Conservation (phyloP, 371 early-diverging fungal genomes). For the Mucor piriformis region DNA sequence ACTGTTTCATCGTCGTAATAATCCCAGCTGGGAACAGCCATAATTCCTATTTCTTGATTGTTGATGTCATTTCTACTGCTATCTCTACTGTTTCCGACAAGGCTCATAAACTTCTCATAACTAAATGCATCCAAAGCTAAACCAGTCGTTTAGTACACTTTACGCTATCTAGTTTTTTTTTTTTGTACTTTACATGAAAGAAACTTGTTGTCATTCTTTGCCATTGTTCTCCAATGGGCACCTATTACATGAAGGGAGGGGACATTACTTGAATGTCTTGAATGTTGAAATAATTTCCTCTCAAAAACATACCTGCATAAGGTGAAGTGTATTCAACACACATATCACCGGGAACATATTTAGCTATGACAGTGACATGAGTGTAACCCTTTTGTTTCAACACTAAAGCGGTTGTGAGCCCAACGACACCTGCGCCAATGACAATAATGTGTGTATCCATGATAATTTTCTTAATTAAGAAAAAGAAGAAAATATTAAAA, state of each 20-base stretch:
- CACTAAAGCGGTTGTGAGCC: slow-evolving; percentile 66
- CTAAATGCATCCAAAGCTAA: slow-evolving; percentile 52
- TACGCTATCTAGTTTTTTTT: not conserved
- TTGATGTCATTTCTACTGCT: not conserved
- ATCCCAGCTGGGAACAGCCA: slow-evolving; percentile 44
- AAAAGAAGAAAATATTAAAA: not conserved
- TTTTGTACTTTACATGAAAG: slow-evolving; percentile 45
- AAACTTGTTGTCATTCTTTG: slow-evolving; percentile 34
- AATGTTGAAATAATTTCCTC: not conserved
- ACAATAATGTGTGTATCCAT: slow-evolving; percentile 38
- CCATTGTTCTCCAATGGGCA: slow-evolving; percentile 80
- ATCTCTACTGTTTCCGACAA: slow-evolving; percentile 18
- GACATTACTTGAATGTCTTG: no score
- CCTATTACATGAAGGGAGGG: slow-evolving; percentile 29
- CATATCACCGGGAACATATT: slow-evolving; percentile 58
- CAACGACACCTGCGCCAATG: slow-evolving; percentile 78
- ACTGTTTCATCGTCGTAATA: slow-evolving; percentile 46
- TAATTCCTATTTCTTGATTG: slow-evolving; percentile 39
- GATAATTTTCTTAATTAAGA: not conserved
- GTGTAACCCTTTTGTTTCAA: slow-evolving; percentile 55
- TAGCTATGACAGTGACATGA: slow-evolving; percentile 59
- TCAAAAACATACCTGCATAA: slow-evolving; percentile 62
- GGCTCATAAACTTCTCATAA: slow-evolving; percentile 44
- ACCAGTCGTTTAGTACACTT: no score
- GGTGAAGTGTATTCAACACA: slow-evolving; percentile 71